Evolutionary conservation across 2,329 filamentous ascomycete species (phyloP), one percentile per base, ranked within the genome.

Genomic region (Phoma sp.): DNA sequence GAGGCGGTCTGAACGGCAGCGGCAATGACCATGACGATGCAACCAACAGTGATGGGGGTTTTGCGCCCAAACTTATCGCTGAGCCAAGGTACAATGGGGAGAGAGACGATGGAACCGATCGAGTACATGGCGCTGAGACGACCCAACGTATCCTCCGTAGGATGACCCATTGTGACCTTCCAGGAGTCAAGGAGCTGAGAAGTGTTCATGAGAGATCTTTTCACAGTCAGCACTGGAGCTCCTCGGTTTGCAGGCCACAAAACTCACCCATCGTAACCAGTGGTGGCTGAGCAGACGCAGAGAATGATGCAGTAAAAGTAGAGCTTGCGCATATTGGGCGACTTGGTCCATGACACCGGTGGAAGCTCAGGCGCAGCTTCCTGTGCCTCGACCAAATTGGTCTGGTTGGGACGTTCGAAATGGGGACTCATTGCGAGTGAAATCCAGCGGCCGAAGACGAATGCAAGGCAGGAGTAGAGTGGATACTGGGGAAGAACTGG

Each of bases 271-370:
- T 82, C 78, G 68, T 82, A 81, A 63, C 79, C 78, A 33, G 81
- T 83, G 35, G 81, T 82, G 27, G 82, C 81, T 15, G 81, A 83
- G 38, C 78, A 80, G 60, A 82, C 66, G 56, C 78, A 81, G 43
- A 82, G 76, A 48, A 81, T 61, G 48, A 77, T 63, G 47, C 76
- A 77, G 61, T 78, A 81, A 62, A 80, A 79, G 73, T 83, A 83
- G n/a, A 84, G 74, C 71, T 80, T 79, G 64, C 81, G 74, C 70
- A 84, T 75, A 38, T 54, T 54, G 29, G 55, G 50, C 40, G 49
- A 54, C 17, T 46, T 46, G 40, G 13, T 50, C 55, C 55, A 55
- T 52, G 39, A 33, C 44, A 56, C 55, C 15, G 40, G 41, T 47
- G 50, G 45, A 47, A 58, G 55, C 31, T 51, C 45, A 47, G 55